Base-by-base conservation (phyloP, 805 yeast genomes). In the Lipomyces sp. region DNA sequence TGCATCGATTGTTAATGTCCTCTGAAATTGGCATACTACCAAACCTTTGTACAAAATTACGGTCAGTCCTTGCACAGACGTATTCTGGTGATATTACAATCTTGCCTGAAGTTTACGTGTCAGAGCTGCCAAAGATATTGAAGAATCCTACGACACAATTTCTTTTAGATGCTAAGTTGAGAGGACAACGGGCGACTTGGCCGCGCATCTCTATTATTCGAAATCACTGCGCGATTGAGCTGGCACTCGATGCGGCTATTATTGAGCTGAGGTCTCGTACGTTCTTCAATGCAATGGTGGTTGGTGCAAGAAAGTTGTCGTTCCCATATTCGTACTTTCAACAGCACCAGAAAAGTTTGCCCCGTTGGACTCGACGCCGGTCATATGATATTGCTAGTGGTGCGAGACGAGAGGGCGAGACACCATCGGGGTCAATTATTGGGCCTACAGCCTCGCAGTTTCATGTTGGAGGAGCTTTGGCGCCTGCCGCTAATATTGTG, bases 21-120 rank as follows among this genome's bases (percentile, higher is more conserved):
- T 84, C 87, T 57, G 97, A 92, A 76, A 75, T 91, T 62, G 97
- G 97, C 15, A 78, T 95, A 15, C 85, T 89, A 53, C 86, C 87
- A 66, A 90, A 90, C 69, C 74, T 89, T 13, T 84, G 90, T 56
- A 86, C 92, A 10, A 92, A 91, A 70, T 70, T 90, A 56, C 85
- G 88, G 54, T 88, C 96, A 0, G 84, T 95, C 2, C 76, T 95
- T 24, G 85, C 93, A 0, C 99, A 95, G 75, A 87, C 87, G 69
- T 95, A 95, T 76, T 87, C 93, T 11, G 99, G 99, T 0, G 96
- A 95, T 76, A 89, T 95, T 51, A 95, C 98, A 0, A 92, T 95
- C 57, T 77, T 96, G 56, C 99, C 98, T 0, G 90, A 89, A 59
- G 80, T 90, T 65, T 80, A 83, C 50, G 71, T 82, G 37, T 71